A percentile compares a stretch with the other conserved stretches of the same genome.
phyloP scores from a whole-genome alignment of 2,329 filamentous ascomycete species.

The Cadophora gregata region DNA sequence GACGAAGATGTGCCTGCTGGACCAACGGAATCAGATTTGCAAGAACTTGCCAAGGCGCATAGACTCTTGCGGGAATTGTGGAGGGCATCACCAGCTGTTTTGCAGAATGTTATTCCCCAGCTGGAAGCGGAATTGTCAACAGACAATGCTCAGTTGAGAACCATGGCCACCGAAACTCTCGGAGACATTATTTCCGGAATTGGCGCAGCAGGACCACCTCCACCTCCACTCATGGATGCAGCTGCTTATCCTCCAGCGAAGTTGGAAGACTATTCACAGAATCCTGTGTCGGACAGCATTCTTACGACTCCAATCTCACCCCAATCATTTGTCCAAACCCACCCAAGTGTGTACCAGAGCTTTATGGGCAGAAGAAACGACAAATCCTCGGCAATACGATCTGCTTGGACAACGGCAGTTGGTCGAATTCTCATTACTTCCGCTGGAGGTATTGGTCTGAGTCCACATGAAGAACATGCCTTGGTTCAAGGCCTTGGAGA shows the following conservation, averaged over 20 bases:
- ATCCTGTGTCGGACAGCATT: conserved; percentile 61
- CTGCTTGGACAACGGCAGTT: conserved; percentile 83
- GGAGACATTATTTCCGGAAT: conserved; percentile 95
- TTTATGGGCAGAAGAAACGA: conserved; percentile 88
- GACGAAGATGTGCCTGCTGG: conserved; percentile 65
- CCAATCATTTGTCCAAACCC: conserved; percentile 86
- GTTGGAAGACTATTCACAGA: conserved; percentile 62
- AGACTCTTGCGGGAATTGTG: conserved; percentile 88
- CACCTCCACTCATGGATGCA: conserved; percentile 75
- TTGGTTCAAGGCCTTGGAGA: conserved; percentile 78
- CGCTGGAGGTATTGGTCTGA: conserved; percentile 87
- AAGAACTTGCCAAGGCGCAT: conserved; percentile 89
- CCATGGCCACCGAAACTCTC: conserved; percentile 90
- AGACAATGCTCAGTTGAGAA: conserved; percentile 84
- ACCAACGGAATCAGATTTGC: conserved; percentile 82
- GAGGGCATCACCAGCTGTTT: conserved; percentile 85
- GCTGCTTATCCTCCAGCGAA: conserved; percentile 82
- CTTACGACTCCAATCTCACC: conserved; percentile 85
- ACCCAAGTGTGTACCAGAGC: conserved; percentile 78
- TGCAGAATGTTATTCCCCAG: conserved; percentile 93
- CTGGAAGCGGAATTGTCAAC: conserved; percentile 90
- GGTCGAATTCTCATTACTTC: conserved; percentile 91
- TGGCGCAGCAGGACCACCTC: conserved; percentile 85
- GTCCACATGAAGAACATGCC: conserved; percentile 77
- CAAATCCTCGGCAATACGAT: conserved; percentile 80